Base-by-base conservation (phyloP, 164 flowering plant genomes). In the Dillenia turbinata region DNA sequence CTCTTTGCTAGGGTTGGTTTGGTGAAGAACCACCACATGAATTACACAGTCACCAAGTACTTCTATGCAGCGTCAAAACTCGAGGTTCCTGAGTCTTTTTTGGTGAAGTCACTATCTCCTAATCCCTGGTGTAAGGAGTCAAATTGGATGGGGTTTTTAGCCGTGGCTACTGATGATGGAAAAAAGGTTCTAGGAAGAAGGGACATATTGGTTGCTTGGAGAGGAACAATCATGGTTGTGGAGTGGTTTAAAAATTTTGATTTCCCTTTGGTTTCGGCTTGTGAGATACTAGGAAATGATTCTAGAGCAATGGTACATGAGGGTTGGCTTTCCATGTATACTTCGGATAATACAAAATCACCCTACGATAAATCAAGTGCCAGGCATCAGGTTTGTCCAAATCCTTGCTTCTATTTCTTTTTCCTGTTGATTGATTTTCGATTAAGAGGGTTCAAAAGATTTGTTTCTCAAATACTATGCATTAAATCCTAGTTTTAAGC, bases 181-280 rank as follows among this genome's bases (percentile, higher is more conserved):
- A 60, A 51, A 57, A 50, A 3, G 6, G 50, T 44, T 12, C 40
- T 68, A 16, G 76, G 69, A 24, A 44, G 72, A 26, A 62, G 83
- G 57, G 83, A 78, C n/a, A 73, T 80, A 48, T 69, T 83, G 67
- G 57, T 83, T 43, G 77, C 75, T 8, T 77, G 81, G 87, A 77
- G 87, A 65, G 84, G 87, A 12, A 64, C 82, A 0, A 44, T 68
- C 1, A 52, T 45, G 61, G 13, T 60, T 1, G 11, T 77, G 47
- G 84, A 77, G 56, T 80, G 84, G 87, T 58, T 73, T 52, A 47
- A 71, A 40, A 81, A 83, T 55, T 55, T 83, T 10, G 57, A 75
- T 8, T 78, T 79, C 44, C 44, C 44, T 2, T 44, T 73, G 53
- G 73, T 73, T 12, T 58, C 80, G 2, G 83, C 77, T 22, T 44